phyloP scores from a whole-genome alignment of 805 yeast genomes.

The Grigorovia humatica region DNA sequence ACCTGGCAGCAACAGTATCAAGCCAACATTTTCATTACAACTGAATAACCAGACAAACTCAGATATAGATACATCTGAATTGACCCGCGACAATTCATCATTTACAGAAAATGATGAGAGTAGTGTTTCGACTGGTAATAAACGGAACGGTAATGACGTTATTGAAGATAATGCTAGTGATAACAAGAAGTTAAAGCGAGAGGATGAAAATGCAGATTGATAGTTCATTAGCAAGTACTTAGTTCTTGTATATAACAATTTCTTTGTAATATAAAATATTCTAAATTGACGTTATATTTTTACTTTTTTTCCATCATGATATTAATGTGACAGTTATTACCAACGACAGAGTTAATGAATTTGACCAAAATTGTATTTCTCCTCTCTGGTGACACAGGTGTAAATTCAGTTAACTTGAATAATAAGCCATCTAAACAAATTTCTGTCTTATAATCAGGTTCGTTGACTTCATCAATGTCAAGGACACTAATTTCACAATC shows the following conservation, averaged over 20 bases:
- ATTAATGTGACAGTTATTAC: background rate
- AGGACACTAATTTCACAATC: constrained; percentile 5
- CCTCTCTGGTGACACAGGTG: background rate
- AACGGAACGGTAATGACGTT: constrained; percentile 8
- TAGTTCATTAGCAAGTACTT: background rate
- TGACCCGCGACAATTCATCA: constrained; percentile 2
- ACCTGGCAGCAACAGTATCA: background rate
- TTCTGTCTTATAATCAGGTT: constrained; percentile 12
- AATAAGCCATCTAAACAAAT: constrained; percentile 26
- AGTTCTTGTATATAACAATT: too few species aligned
- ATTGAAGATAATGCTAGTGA: background rate
- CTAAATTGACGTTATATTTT: too few species aligned
- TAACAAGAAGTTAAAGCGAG: constrained; percentile 1
- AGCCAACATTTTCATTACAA: constrained; percentile 5
- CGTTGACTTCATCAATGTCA: background rate
- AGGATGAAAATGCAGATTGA: background rate
- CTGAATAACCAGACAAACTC: background rate
- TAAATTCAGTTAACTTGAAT: constrained; percentile 13
- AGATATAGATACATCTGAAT: background rate
- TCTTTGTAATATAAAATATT: too few species aligned
- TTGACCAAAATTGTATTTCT: background rate
- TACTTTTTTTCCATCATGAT: too few species aligned
- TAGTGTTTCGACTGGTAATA: constrained; percentile 6
- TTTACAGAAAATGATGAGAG: background rate
- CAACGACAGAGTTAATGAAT: background rate